Evolutionary conservation across 164 flowering plant species (phyloP).

Genomic region (Kalanchoe fedtschenkoi): DNA sequence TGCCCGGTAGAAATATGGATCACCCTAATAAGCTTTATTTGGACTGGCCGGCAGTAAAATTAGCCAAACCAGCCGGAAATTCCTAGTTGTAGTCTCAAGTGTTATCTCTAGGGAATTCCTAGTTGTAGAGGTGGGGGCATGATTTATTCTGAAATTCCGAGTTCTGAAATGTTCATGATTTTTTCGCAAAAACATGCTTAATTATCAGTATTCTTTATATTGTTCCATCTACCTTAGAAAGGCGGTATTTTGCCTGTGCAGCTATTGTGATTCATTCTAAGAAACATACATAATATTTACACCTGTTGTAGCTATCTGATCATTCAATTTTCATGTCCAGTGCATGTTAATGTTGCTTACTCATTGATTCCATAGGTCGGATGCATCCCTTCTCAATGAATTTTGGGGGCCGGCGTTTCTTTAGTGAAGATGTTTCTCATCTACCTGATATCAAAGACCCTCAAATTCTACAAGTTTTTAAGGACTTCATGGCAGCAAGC

Average conservation of each 20-base stretch:
- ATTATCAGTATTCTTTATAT: background rate
- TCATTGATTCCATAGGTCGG: conserved; percentile 19
- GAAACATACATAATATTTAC: background rate
- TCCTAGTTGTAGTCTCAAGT: no score
- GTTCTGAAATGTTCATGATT: background rate
- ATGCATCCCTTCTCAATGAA: conserved; percentile 26
- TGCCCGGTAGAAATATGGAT: no score
- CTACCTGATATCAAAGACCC: conserved; percentile 59
- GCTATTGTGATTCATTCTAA: background rate
- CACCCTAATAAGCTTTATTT: no score
- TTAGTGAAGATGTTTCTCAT: conserved; percentile 52
- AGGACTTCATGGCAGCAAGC: conserved; percentile 70
- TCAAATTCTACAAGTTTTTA: conserved; percentile 54
- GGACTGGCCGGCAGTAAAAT: no score
- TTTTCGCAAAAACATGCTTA: no score
- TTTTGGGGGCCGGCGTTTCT: conserved; percentile 43
- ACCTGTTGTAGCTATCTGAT: background rate
- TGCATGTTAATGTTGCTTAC: background rate
- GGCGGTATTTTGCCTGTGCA: background rate
- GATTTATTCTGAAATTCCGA: background rate
- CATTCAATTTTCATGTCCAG: background rate
- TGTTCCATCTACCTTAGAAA: no score
- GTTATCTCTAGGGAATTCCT: no score
- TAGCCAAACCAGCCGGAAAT: no score
- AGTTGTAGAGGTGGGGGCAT: no score